Base-by-base conservation (phyloP, 176 grass and related monocot genomes). In the Pharus latifolius region DNA sequence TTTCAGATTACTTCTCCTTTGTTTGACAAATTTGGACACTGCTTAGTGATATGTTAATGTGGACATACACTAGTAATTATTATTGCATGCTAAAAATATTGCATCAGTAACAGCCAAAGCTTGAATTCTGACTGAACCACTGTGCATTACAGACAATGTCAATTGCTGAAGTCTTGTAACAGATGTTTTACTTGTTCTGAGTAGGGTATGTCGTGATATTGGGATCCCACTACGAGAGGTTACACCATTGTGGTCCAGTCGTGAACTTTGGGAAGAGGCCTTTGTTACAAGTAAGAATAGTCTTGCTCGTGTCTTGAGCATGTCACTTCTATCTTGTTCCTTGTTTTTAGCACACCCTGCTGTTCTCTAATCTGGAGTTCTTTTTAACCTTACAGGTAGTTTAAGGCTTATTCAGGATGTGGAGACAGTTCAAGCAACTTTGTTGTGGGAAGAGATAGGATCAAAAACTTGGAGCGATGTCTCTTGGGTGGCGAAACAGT, bases 351-450 rank as follows among this genome's bases (percentile, higher is more conserved):
- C 53, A 69, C 56, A 7, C 29, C 4, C 25, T 42, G 3, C 54
- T 42, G 53, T 69, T 85, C 34, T 27, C 41, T 67, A 40, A 24
- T 70, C 1, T 10, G 12, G 14, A 19, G 30, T 50, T 4, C 43
- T 28, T 49, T 31, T 13, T 88, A 59, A n/a, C n/a, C n/a, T 29
- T 74, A n/a, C 60, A 98, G 89, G 94, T 85, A 90, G 94, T 58
- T 82, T 97, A 80, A 90, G 94, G 79, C 58, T 97, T 70, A 63
- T 96, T 56, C 92, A 96, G 57, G 80, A 96, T 69, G 88, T 89
- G 29, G 93, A 87, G 33, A 87, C 69, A 51, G 70, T 92, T 86
- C 80, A 85, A 66, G 86, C 60, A 65, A 83, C 89, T 74, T 45
- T 18, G 43, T 55, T 49, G 32, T 87, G 60, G 68, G 77, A 89